Evolutionary conservation across 495 filamentous ascomycete genomes (phyloP), one percentile per base, ranked within the genome.

Genomic region (Penicillium argentinense): DNA sequence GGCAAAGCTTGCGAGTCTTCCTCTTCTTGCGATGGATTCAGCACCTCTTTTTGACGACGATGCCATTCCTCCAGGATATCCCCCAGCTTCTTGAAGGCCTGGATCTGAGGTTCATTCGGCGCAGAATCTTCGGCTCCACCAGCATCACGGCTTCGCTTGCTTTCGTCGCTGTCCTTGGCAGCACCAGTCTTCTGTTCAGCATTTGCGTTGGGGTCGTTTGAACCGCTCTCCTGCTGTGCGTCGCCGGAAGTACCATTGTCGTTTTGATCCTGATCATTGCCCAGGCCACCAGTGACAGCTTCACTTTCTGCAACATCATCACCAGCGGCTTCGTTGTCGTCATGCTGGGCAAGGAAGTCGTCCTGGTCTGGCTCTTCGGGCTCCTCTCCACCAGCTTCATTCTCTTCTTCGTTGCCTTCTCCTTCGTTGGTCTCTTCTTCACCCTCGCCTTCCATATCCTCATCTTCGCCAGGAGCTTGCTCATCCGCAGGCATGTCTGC

Each of bases 51-150:
- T 53, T 91, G 87, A 51, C 83, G 84, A 29, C 85, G 81, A 64
- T 97, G 89, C 91, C 91, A 99, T 51, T 84, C 75, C 56, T 97
- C 91, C n/a, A 99, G 75, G 16, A 86, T 84, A 71, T 97, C 89
- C 2, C 95, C 95, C 44, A 99, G 77, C 49, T 93, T 92, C 70
- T 92, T 89, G 74, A 95, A 95, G 2, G 89, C 83, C 43, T 74
- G 68, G 23, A 71, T 57, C 32, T 76, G 68, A 52, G 69, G 71
- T 40, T 86, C 77, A 32, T 82, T 76, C 33, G 81, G 78, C 16
- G 57, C 52, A 5, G 50, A 44, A 34, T 73, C 71, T 26, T 74
- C 64, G 8, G 60, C 69, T 36, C 68, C 68, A 43, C 67, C 72
- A 16, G 64, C 62, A 37, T 73, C 70, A 36, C 63, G 59, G 45